Evolutionary conservation across 257 asterid species (phyloP).

Genomic region (Gynochthodes officinalis): DNA sequence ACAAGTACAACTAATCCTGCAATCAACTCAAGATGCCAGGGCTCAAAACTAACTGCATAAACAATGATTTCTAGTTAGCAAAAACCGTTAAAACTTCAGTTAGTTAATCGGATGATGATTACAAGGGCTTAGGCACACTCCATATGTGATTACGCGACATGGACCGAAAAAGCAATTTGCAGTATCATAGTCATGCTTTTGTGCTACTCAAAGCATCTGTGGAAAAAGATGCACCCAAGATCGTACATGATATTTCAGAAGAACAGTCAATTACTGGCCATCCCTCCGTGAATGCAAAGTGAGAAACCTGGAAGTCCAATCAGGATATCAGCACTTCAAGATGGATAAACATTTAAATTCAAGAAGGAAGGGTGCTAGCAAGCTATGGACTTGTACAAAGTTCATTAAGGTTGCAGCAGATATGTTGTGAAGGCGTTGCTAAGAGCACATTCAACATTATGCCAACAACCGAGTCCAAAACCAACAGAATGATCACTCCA

Average conservation of each 20-base stretch:
- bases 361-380: neutral
- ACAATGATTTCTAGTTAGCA: conserved; percentile 11
- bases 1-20: conserved; percentile 62
- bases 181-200: neutral
- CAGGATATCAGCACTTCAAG: neutral
- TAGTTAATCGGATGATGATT: neutral
- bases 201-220: neutral
- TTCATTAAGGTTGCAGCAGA: neutral
- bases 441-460: neutral
- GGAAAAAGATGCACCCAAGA: conserved; percentile 9
- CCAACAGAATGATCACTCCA: neutral
- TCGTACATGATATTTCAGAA: conserved; percentile 56
- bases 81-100: neutral
- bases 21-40: conserved; percentile 73
- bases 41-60: conserved; percentile 61
- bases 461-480: neutral
- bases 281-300: conserved; percentile 58
- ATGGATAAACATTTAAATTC: neutral
- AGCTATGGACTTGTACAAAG: too few relatives aligned
- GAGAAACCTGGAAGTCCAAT: conserved; percentile 61
- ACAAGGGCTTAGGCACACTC: neutral
- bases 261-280: conserved; percentile 69
- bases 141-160: neutral
- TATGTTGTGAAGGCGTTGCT: neutral
- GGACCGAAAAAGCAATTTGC: neutral